phyloP scores from a whole-genome alignment of 2,329 filamentous ascomycete species.

The Apiospora sp. region DNA sequence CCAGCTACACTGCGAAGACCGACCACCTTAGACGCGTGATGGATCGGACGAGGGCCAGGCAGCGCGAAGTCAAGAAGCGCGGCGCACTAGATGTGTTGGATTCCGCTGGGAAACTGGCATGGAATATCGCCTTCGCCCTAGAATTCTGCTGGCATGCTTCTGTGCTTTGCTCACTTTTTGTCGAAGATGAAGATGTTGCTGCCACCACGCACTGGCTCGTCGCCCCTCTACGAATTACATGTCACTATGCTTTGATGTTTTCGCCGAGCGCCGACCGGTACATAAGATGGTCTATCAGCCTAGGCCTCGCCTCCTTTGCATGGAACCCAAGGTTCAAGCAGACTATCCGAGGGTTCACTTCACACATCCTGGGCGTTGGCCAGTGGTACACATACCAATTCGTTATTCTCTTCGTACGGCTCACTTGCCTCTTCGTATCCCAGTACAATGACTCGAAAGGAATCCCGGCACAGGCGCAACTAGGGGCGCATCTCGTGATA shows the following conservation, averaged over 20 bases:
- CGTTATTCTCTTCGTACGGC: constrained; percentile 63
- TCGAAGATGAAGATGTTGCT: constrained; percentile 30
- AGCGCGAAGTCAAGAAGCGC: constrained; percentile 48
- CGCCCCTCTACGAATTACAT: constrained; percentile 29
- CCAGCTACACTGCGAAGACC: constrained; percentile 84
- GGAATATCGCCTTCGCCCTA: constrained; percentile 52
- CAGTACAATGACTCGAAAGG: constrained; percentile 49
- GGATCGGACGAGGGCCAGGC: constrained; percentile 64
- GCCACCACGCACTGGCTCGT: constrained; percentile 25
- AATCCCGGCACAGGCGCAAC: constrained; percentile 49
- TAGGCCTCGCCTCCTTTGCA: constrained; percentile 63
- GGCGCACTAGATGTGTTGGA: constrained; percentile 54
- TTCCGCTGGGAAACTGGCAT: constrained; percentile 52
- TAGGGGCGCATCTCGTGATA: constrained; percentile 64
- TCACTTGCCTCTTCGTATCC: constrained; percentile 54
- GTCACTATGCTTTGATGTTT: constrained; percentile 36
- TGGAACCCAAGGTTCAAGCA: constrained; percentile 75
- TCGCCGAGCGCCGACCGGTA: constrained; percentile 52
- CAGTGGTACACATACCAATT: constrained; percentile 74
- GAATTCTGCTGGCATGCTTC: constrained; percentile 57
- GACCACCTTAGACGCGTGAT: constrained; percentile 80
- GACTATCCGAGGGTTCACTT: constrained; percentile 65
- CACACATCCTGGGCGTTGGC: constrained; percentile 65
- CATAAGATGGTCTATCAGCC: constrained; percentile 56
- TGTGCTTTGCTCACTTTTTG: constrained; percentile 40